Evolutionary conservation across 2,329 filamentous ascomycete species (phyloP), one percentile per base, ranked within the genome.

Genomic region (Pseudogymnoascus sp.): DNA sequence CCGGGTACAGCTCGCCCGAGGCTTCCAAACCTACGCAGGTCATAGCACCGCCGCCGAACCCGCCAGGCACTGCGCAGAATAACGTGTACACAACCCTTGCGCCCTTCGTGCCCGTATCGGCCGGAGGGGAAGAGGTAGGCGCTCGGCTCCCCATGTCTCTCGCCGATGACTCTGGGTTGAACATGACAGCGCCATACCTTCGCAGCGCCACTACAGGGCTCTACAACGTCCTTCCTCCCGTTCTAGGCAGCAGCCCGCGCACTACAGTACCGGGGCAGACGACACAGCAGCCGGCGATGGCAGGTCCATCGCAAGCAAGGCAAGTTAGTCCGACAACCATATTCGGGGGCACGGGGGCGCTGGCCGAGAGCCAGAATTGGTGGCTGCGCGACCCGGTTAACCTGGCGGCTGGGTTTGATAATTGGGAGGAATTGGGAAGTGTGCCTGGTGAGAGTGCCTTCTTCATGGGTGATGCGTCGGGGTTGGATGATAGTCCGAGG

Each of bases 291-390:
- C 25, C 15, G 13, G 36, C 38, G 35, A 63, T 39, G 35, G 59
- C 59, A n/a, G 61, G 25, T 27, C 38, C 59, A 35, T 35, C 31
- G 38, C 41, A 27, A 0, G 36, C 59, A 39, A 59, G 58, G 33
- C 80, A 80, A 8, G 69, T 75, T 6, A 74, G 74, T 25, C 76
- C 79, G 0, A 78, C 77, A 8, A 78, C 80, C 9, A 76, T 84
- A 60, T 86, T 87, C 64, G 83, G 84, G 25, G 81, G 80, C 7
- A 77, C 86, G 1, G 83, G 87, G 36, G 81, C 82, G 48, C 72
- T 88, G 4, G 78, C 88, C 51, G 84, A 88, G 59, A 83, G 81
- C 58, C 84, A 87, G 64, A 82, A 88, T 67, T 86, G 82, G 83
- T 86, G 84, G 78, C 78, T 85, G 61, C 76, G 80, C 36, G 86